Conservation (phyloP, 805 yeast genomes). For the Citeromyces matritensis region DNA sequence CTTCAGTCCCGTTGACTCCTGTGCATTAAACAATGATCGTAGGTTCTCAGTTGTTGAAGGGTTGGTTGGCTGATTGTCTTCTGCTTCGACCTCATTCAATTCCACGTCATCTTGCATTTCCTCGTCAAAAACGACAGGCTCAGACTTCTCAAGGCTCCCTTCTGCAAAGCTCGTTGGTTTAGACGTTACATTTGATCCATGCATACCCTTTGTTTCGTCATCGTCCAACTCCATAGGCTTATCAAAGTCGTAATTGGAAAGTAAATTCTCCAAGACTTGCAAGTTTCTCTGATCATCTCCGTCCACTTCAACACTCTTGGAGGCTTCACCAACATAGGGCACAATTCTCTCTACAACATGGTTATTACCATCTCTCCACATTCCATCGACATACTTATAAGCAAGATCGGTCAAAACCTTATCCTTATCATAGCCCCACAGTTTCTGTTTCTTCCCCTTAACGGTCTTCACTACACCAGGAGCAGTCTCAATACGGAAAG, state of each 20-base stretch:
- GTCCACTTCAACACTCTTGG: conserved; percentile 3
- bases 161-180: too few species aligned
- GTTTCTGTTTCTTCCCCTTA: conserved; percentile 55
- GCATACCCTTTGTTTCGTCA: not conserved
- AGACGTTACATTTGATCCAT: not conserved
- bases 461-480: conserved; percentile 40
- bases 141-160: not conserved
- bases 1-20: conserved; percentile 20
- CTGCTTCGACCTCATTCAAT: conserved; percentile 10
- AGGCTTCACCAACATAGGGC: conserved; percentile 1
- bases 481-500: conserved; percentile 48
- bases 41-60: conserved; percentile 35
- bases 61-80: not conserved
- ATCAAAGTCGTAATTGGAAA: conserved; percentile 35
- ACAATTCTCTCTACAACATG: conserved; percentile 56
- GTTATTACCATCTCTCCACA: conserved; percentile 70
- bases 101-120: conserved; percentile 8
- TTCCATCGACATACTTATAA: conserved; percentile 42
- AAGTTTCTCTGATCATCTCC: conserved; percentile 18
- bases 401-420: conserved; percentile 49
- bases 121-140: not conserved
- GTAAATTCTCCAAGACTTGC: conserved; percentile 27
- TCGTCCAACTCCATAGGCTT: conserved; percentile 20
- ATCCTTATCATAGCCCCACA: conserved; percentile 83
- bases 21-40: conserved; percentile 41